Evolutionary conservation across 1,284 basidiomycete species (phyloP).

Genomic region (Cryptococcus jaspeensis): DNA sequence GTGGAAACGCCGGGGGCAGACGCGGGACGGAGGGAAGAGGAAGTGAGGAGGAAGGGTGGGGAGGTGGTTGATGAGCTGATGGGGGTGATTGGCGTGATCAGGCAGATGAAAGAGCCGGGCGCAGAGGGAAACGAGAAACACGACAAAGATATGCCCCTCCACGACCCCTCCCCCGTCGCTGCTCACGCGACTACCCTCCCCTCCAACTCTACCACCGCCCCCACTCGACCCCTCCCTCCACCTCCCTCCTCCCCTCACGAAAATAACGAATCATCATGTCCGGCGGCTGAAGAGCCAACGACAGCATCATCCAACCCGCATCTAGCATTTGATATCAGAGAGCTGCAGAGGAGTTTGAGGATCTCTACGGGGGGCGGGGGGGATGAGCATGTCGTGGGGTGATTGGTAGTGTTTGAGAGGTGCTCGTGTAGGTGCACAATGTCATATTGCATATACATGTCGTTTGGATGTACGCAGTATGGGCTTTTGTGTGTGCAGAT

Average conservation of each 20-base stretch:
- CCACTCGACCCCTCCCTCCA: neutral
- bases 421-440: no score
- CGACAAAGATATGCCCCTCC: neutral
- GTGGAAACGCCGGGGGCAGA: neutral
- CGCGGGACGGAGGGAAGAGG: neutral
- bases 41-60: conserved; percentile 20
- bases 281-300: neutral
- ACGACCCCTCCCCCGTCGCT: neutral
- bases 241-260: neutral
- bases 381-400: neutral
- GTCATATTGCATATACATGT: no score
- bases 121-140: neutral
- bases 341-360: conserved; percentile 7
- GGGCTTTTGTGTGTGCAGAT: no score
- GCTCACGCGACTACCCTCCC: neutral
- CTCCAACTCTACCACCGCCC: neutral
- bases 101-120: conserved; percentile 31
- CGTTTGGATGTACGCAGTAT: no score
- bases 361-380: neutral
- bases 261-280: neutral
- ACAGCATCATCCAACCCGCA: neutral
- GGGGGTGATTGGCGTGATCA: conserved; percentile 42
- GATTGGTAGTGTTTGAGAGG: no score
- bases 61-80: conserved; percentile 41
- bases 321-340: conserved; percentile 9